These are phyloP conservation scores for Fusarium brachygibbosum DNA, from an alignment of 2,329 filamentous ascomycete genomes.

Conservation along the genomic window DNA sequence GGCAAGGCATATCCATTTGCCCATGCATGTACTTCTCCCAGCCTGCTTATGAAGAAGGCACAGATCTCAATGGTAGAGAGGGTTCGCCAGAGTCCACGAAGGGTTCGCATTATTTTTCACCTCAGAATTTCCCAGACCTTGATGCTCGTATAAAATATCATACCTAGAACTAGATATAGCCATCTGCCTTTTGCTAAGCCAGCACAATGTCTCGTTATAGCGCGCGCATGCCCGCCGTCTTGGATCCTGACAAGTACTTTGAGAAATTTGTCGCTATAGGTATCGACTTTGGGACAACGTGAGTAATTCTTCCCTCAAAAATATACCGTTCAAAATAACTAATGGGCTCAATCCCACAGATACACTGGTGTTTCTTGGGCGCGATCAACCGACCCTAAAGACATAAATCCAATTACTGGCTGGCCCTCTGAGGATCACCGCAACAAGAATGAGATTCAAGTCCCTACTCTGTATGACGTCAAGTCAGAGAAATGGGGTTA, in stretches of 20 bases:
- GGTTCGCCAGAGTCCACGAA: not conserved
- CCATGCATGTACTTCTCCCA: not conserved
- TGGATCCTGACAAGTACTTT: not conserved
- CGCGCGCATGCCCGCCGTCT: not conserved
- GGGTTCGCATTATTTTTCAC: not conserved
- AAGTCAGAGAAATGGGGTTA: constrained; percentile 21
- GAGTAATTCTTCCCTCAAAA: not conserved
- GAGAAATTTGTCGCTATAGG: not conserved
- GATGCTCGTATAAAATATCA: too few relatives aligned
- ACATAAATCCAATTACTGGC: constrained; percentile 6
- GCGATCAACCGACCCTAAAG: constrained; percentile 2
- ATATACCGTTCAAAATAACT: not conserved
- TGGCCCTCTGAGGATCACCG: constrained; percentile 7
- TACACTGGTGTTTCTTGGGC: constrained; percentile 34
- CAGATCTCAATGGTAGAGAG: not conserved
- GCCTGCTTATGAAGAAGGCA: not conserved
- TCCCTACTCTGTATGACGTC: constrained; percentile 26
- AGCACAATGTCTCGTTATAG: not conserved
- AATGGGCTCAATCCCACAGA: not conserved
- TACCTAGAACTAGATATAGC: not conserved
- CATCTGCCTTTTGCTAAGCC: not conserved
- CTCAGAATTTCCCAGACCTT: too few relatives aligned
- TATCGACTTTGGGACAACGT: constrained; percentile 11
- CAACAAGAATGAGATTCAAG: constrained; percentile 8
- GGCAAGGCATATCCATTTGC: not conserved